These are phyloP conservation scores for Hyaloperonospora arabidopsidis DNA, from an alignment of 352 stramenopile species.

Conservation along the genomic window DNA sequence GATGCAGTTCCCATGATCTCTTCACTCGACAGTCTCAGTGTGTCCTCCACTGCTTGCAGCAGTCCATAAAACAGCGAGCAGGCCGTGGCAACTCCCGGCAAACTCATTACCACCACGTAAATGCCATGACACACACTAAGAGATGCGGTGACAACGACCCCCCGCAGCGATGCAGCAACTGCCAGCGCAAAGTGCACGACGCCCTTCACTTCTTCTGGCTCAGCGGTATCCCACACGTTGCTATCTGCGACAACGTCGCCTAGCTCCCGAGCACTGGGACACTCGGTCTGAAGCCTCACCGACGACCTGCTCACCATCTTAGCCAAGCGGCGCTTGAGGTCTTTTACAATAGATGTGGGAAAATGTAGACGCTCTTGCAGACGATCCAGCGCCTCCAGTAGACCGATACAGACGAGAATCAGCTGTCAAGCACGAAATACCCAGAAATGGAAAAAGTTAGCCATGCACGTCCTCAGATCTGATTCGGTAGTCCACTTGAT, in stretches of 20 bases:
- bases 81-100: conserved; percentile 59
- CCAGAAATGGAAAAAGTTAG: background rate
- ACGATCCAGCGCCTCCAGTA: conserved; percentile 66
- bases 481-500: conserved; percentile 4
- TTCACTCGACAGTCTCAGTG: conserved; percentile 37
- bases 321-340: conserved; percentile 56
- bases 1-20: conserved; percentile 31
- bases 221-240: conserved; percentile 40
- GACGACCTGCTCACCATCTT: conserved; percentile 61
- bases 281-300: conserved; percentile 23
- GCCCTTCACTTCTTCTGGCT: conserved; percentile 56
- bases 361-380: conserved; percentile 66
- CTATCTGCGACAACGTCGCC: conserved; percentile 49
- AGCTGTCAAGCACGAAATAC: conserved; percentile 30
- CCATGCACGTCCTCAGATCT: conserved; percentile 1
- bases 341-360: conserved; percentile 59
- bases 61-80: conserved; percentile 65
- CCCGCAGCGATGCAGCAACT: conserved; percentile 53
- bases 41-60: conserved; percentile 64
- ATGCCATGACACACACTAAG: conserved; percentile 57
- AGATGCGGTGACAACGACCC: conserved; percentile 38
- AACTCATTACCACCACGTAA: conserved; percentile 68
- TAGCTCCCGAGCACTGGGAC: conserved; percentile 23
- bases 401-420: conserved; percentile 65
- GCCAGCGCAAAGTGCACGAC: conserved; percentile 60